phyloP scores from a whole-genome alignment of 2,329 filamentous ascomycete genomes.

The Penicillium sp. region DNA sequence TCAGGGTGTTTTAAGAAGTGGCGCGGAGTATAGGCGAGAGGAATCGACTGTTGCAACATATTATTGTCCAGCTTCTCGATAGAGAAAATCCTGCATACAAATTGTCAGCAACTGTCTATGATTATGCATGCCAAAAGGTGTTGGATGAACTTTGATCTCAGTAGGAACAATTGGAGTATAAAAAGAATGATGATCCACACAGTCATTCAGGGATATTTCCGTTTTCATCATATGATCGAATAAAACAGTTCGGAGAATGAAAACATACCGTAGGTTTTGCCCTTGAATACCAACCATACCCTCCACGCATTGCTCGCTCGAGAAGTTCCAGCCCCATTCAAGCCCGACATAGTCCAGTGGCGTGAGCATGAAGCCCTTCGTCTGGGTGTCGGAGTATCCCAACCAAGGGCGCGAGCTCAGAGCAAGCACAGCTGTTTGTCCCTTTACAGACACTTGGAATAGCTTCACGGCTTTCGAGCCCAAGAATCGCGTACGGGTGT shows the following conservation, averaged over 20 bases:
- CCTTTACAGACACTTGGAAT: conserved; percentile 87
- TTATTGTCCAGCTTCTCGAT: conserved; percentile 86
- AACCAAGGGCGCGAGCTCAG: conserved; percentile 96
- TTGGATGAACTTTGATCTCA: conserved; percentile 58
- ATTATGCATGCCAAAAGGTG: background rate
- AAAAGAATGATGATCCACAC: conserved; percentile 54
- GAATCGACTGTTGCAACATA: conserved; percentile 82
- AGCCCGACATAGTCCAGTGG: conserved; percentile 86
- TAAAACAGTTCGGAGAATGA: conserved; percentile 18
- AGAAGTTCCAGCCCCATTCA: conserved; percentile 96
- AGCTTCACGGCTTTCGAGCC: conserved; percentile 88
- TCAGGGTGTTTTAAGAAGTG: conserved; percentile 87
- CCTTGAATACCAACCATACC: conserved; percentile 94
- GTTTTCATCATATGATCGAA: conserved; percentile 53
- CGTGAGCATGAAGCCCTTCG: conserved; percentile 87
- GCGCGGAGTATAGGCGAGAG: conserved; percentile 87
- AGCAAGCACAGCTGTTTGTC: conserved; percentile 82
- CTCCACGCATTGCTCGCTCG: conserved; percentile 89
- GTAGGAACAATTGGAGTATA: conserved; percentile 93
- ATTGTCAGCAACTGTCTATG: conserved; percentile 15
- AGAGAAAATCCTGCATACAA: conserved; percentile 75
- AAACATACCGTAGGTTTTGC: conserved; percentile 78
- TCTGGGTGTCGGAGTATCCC: conserved; percentile 87
- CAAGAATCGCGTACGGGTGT: conserved; percentile 92
- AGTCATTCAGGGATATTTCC: conserved; percentile 39